Percentiles rank a stretch among this genome's conserved stretches.
Conservation (phyloP, 192 early-diverging fungal genomes). For the Coemansia sp. region DNA sequence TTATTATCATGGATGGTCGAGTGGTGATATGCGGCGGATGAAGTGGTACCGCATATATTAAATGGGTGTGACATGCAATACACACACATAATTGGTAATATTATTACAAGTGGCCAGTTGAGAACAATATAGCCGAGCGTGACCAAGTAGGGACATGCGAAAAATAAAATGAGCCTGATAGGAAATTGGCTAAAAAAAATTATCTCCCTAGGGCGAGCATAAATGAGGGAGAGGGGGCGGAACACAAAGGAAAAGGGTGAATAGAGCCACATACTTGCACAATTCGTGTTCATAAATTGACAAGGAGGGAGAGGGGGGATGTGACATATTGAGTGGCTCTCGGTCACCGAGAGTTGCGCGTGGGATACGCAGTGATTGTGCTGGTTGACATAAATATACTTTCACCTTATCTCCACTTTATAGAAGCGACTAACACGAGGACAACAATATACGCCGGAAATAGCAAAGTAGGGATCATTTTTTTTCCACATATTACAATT, state of each 20-base stretch:
- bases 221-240: not conserved
- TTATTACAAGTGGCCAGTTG: not conserved
- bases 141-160: not conserved
- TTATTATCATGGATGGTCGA: not conserved
- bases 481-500: not conserved
- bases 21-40: not conserved
- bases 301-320: not conserved
- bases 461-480: constrained; percentile 1
- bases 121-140: not conserved
- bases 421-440: not conserved
- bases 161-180: not conserved
- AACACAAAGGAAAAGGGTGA: not conserved
- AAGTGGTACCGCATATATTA: constrained; percentile 23
- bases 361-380: not conserved
- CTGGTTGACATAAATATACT: not conserved
- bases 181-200: not conserved
- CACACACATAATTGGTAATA: constrained; percentile 3
- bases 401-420: not conserved
- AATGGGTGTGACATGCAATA: constrained; percentile 25
- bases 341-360: not conserved
- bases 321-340: not conserved
- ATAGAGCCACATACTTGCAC: not conserved
- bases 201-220: not conserved
- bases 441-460: not conserved
- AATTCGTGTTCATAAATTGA: not conserved